Base-by-base conservation (phyloP, 1,284 basidiomycete genomes). In the Porodaedalea pini region DNA sequence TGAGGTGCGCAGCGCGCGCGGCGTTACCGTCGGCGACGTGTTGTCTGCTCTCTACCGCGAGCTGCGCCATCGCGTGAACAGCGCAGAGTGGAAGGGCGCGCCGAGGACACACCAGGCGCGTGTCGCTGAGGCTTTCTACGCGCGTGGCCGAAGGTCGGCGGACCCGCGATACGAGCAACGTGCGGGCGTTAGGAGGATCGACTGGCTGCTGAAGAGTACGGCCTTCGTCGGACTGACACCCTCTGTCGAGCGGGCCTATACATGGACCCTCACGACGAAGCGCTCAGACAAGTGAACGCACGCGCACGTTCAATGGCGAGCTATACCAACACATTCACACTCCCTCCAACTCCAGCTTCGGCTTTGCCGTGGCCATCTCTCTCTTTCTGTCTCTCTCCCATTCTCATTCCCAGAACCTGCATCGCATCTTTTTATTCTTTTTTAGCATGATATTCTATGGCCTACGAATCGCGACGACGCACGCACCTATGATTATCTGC, bases 171-270 rank as follows among this genome's bases (percentile, higher is more conserved):
- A 61, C 43, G 66, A 71, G 17, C 72, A 72, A 19, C 59, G 64
- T 8, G 67, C 66, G 4, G 80, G 80, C 2, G 69, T 82, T 2
- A 67, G 74, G 62, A 70, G 81, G 40, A 66, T 75, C 15, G 80
- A 82, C 51, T 79, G 73, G 62, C 62, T 82, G 23, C 69, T 78
- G 17, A 66, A 70, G 47, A 78, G 78, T 53, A 77, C 74, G 2
- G 58, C 69, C 29, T 83, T 82, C 51, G 78, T 71, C n/a, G 81
- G 81, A 11, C 66, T 83, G 29, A 73, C 78, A 15, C 65, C 71
- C 6, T 71, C 71, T 37, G 62, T 69, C 44, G 69, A 70, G 21
- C 65, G 62, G 31, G 69, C 70, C 3, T 66, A 69, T 44, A 70
- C 71, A 4, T 78, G 75, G 62, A 73, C 82, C 50, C 59, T 82